Percentiles rank a stretch among this genome's conserved stretches.
These are phyloP conservation scores for Coniochaeta hoffmannii DNA, from an alignment of 2,329 filamentous ascomycete species.

Conservation along the genomic window DNA sequence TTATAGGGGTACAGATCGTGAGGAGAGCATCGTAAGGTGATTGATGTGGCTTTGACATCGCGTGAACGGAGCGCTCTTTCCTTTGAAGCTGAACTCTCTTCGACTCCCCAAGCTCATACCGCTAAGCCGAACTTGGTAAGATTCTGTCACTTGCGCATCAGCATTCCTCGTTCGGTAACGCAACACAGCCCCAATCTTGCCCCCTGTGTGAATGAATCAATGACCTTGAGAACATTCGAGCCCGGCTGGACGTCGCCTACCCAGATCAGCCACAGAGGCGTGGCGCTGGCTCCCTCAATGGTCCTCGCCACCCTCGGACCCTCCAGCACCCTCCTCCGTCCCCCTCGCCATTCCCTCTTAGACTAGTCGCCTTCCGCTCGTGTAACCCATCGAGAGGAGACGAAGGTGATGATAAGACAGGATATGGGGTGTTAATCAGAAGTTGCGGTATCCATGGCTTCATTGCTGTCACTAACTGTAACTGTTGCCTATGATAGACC, in stretches of 20 bases:
- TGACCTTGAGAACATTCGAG: neutral
- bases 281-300: neutral
- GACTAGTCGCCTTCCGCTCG: no score
- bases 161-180: neutral
- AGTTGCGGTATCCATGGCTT: no score
- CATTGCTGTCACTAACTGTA: no score
- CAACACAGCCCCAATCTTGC: neutral
- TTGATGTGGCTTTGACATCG: neutral
- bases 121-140: neutral
- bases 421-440: no score
- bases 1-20: neutral
- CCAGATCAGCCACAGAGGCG: neutral
- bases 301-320: constrained; percentile 3
- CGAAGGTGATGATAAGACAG: no score
- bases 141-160: neutral
- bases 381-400: no score
- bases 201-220: neutral
- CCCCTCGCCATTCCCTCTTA: no score
- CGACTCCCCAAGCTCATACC: neutral
- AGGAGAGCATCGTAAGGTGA: neutral
- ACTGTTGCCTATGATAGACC: no score
- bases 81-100: neutral
- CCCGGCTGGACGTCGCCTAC: neutral
- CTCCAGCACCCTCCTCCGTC: no score
- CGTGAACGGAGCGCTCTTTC: neutral